Evolutionary conservation across 2,329 filamentous ascomycete species (phyloP), one percentile per base, ranked within the genome.

Genomic region (Colletotrichum musae): DNA sequence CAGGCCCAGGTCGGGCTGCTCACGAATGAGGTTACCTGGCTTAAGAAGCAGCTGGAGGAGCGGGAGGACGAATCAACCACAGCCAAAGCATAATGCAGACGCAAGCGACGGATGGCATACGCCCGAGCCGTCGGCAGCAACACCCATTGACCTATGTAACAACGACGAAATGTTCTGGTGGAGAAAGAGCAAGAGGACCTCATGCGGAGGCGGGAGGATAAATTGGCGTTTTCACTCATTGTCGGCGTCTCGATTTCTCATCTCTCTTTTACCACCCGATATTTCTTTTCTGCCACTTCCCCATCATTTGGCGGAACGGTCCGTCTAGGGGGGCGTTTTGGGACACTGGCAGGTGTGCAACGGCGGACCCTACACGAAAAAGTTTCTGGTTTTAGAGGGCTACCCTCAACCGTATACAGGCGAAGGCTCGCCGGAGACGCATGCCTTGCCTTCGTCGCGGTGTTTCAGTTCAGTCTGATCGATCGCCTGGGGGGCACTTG

Each of bases 1-100:
- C 80, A 83, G 53, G 76, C 77, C 2, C 79, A 80, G 67, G 80
- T 83, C 13, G 62, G 74, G 1, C 73, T 76, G 16, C 77, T 84
- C 50, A 78, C 76, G 26, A 78, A 74, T 61, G 78, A 81, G 56
- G 74, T 85, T 36, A 76, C 75, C 7, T 70, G 73, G 43, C 71
- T 82, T 26, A 76, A 77, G 53, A 74, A 73, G 63, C 79, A 81
- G 65, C 59, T 76, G 39, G 77, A 79, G 45, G 67, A 74, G 24
- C 71, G 63, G 16, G 71, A 70, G 24, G 62, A 32, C 28, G 71
- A 70, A 52, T 41, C 58, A 16, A 21, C 69, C 12, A 58, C 53
- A 16, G 60, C 56, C 47, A 63, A 69, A 58, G 65, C 58, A 39
- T 71, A 56, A 60, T 60, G 58, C 58, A 57, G 60, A 53, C 45